Evolutionary conservation across 2,329 filamentous ascomycete genomes (phyloP).

Genomic region (Fonsecaea erecta): DNA sequence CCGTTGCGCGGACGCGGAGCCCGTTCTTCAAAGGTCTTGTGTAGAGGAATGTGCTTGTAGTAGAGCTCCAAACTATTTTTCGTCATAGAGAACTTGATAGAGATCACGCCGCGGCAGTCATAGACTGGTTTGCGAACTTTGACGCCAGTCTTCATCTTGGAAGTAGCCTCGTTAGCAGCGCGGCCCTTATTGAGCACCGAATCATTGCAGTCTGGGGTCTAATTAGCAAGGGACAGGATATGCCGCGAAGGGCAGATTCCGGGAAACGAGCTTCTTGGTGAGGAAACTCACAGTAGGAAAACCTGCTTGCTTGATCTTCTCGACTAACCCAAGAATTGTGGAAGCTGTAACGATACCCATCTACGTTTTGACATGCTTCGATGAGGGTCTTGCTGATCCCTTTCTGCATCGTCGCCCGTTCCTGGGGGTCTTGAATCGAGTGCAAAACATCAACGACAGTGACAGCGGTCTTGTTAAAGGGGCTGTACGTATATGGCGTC

Average conservation of each 20-base stretch:
- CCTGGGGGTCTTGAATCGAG: constrained; percentile 27
- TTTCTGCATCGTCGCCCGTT: constrained; percentile 32
- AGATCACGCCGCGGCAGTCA: constrained; percentile 33
- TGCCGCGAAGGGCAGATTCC: neutral
- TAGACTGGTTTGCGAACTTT: constrained; percentile 34
- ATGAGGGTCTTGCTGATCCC: constrained; percentile 33
- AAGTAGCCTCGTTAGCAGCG: constrained; percentile 33
- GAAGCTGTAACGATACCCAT: constrained; percentile 36
- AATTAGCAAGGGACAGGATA: neutral
- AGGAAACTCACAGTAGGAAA: neutral
- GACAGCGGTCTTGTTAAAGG: constrained; percentile 32
- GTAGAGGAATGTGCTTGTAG: constrained; percentile 36
- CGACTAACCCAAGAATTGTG: constrained; percentile 37
- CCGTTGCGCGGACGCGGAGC: constrained; percentile 33
- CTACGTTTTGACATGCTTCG: constrained; percentile 29
- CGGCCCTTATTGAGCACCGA: constrained; percentile 36
- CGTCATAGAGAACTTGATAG: constrained; percentile 37
- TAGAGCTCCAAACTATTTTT: constrained; percentile 35
- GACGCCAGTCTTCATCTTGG: constrained; percentile 26
- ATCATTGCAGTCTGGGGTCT: constrained; percentile 31
- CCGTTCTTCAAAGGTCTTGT: constrained; percentile 35
- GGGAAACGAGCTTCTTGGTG: neutral
- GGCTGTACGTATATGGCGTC: constrained; percentile 26
- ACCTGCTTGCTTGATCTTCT: constrained; percentile 33
- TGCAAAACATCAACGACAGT: constrained; percentile 34